Base-by-base conservation (phyloP, 805 yeast genomes). In the Saccharomycopsis oosterbeekiorum region DNA sequence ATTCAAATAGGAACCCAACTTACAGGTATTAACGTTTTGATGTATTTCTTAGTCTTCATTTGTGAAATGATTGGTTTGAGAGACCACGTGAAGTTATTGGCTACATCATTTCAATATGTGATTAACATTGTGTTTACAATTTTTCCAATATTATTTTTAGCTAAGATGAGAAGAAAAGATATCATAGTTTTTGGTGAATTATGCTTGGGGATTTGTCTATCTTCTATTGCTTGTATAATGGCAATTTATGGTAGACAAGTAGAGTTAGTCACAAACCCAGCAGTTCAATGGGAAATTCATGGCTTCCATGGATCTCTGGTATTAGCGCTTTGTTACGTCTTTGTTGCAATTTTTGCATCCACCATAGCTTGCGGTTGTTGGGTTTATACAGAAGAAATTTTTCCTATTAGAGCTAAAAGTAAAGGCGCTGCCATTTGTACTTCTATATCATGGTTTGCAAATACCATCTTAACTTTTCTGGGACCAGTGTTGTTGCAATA, bases 381-480 rank as follows among this genome's bases (percentile, higher is more conserved):
- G 80, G 68, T 82, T 21, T 81, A 80, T 66, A 74, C 80, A 4
- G 75, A 77, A 57, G 86, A 82, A 65, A 69, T 80, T 4, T 75
- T 82, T 53, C 81, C 82, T 0, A 69, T 69, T 0, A 70, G 70
- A 34, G 76, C 80, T 1, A 76, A 81, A 63, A 70, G 79, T 0
- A 80, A 78, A 64, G 83, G 83, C 0, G 69, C 77, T 29, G 72
- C 82, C 0, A 64, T 80, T 4, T 76, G 81, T 55, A 76, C 79
- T 77, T 69, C 78, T 29, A 68, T 74, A 14, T 78, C 81, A 1
- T 81, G 83, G 84, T 63, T 71, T 1, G 62, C 75, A 8, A 75
- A 73, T 63, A 75, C 75, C 21, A 39, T 67, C 0, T 67, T 78
- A 58, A 75, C 78, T 0, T 70, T 80, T 58, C 55, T 74, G 1